Evolutionary conservation across 352 stramenopile genomes (phyloP), one percentile per base, ranked within the genome.

Genomic region (Chrysophaeum taylorii): DNA sequence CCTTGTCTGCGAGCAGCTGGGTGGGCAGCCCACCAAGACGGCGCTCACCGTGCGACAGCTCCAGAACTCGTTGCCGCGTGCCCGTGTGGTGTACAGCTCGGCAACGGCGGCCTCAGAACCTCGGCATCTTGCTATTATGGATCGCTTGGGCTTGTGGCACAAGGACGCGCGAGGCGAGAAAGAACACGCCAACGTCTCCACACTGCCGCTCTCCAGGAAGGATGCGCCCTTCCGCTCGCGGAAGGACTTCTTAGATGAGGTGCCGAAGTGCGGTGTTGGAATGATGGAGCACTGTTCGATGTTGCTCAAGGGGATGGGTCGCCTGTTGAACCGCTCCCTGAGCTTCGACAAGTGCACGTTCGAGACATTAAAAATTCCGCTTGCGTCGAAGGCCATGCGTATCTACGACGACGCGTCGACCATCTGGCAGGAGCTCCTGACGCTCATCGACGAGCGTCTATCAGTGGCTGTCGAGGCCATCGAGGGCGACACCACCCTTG

Each of bases 251-350:
- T 70, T 72, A 12, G 68, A 68, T 0, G 74, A 76, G 16, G 79
- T 90, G 41, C 74, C 82, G 35, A 79, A 84, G 64, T 60, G 82
- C 35, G 84, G 84, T 33, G 77, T 88, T 25, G 83, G 83, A 21
- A 79, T 79, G 18, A 79, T 91, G 75, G 85, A 91, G 72, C 81
- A 90, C 69, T 72, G 88, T 7, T 79, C 84, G 35, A 79, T 91
- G 48, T 77, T 90, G 71, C 78, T 90, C 70, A 91, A 91, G 74
- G 71, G 77, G n/a, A 73, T 70, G 41, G 84, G 84, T 53, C 64
- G 69, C 2, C 81, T 87, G 27, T 52, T 89, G 31, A 78, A 76
- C 54, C 69, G 82, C 16, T 84, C 81, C 2, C 73, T 89, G 9
- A 82, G 76, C 61, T 90, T 78, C 79, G 69, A 84, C 42, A 79